Conservation (phyloP, 305 asterid species). For the Fraxinus angustifolia region DNA sequence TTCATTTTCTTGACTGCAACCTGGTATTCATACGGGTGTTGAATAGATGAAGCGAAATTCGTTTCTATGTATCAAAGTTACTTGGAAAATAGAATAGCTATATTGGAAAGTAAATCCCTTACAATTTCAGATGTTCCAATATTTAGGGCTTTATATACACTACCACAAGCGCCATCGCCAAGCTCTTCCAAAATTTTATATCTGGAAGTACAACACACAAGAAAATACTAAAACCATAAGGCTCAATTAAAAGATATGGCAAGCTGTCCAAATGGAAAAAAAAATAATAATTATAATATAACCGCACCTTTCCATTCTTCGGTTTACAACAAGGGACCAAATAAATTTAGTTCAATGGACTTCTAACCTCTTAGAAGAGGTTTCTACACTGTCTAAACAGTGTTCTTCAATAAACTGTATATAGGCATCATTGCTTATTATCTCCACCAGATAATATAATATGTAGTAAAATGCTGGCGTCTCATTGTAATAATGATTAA, state of each 20-base stretch:
- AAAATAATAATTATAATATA: conserved; percentile 1
- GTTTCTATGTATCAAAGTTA: background rate
- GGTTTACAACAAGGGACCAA: conserved; percentile 32
- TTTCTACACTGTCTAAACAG: conserved; percentile 60
- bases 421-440: conserved; percentile 34
- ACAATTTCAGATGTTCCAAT: conserved; percentile 76
- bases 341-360: conserved; percentile 48
- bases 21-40: conserved; percentile 40
- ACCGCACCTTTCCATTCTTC: conserved; percentile 72
- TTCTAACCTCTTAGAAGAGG: conserved; percentile 58
- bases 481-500: conserved; percentile 59
- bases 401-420: conserved; percentile 52
- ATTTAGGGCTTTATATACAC: conserved; percentile 85
- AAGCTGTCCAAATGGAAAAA: background rate
- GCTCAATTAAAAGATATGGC: conserved; percentile 8
- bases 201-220: conserved; percentile 40
- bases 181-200: conserved; percentile 77
- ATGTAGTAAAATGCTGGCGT: conserved; percentile 57
- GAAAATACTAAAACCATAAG: conserved; percentile 22
- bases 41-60: conserved; percentile 2
- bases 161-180: conserved; percentile 93
- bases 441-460: conserved; percentile 51
- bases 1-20: conserved; percentile 96
- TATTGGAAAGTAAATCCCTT: conserved; percentile 25
- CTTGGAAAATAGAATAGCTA: conserved; percentile 13